Percentiles rank a stretch among this genome's conserved stretches.
phyloP scores from a whole-genome alignment of 2,329 filamentous ascomycete genomes.

The Talaromyces pinophilus region DNA sequence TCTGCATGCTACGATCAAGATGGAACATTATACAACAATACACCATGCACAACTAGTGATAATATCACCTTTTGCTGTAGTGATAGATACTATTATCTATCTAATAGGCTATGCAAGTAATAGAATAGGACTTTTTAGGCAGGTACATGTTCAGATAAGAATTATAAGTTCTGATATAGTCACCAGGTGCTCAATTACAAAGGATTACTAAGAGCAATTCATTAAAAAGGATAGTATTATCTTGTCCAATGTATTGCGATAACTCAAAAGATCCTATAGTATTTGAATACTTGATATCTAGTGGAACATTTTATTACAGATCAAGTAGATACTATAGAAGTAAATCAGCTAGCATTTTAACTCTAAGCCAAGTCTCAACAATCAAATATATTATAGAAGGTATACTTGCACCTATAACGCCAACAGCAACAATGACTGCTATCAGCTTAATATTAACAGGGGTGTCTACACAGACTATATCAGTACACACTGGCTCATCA shows the following conservation, averaged over 20 bases:
- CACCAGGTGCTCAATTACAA: neutral
- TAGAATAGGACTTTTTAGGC: neutral
- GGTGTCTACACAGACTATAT: neutral
- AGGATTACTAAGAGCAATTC: neutral
- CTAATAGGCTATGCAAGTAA: neutral
- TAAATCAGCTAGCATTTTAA: neutral
- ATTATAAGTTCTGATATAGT: neutral
- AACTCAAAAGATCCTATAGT: neutral
- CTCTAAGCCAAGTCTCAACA: neutral
- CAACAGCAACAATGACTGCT: neutral
- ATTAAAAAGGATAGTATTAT: neutral
- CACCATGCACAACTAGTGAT: neutral
- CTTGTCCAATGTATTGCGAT: neutral
- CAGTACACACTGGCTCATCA: neutral
- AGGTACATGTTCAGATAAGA: neutral
- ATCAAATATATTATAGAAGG: neutral
- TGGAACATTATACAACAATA: neutral
- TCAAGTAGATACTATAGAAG: neutral
- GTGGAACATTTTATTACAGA: neutral
- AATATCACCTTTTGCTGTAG: neutral
- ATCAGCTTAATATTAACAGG: neutral
- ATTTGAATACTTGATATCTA: neutral
- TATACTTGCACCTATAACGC: neutral
- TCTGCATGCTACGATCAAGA: neutral
- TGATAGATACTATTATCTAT: constrained; percentile 1